Percentiles rank a stretch among this genome's conserved stretches.
Evolutionary conservation across 2,329 filamentous ascomycete genomes (phyloP).

Genomic region (Xylaria sp.): DNA sequence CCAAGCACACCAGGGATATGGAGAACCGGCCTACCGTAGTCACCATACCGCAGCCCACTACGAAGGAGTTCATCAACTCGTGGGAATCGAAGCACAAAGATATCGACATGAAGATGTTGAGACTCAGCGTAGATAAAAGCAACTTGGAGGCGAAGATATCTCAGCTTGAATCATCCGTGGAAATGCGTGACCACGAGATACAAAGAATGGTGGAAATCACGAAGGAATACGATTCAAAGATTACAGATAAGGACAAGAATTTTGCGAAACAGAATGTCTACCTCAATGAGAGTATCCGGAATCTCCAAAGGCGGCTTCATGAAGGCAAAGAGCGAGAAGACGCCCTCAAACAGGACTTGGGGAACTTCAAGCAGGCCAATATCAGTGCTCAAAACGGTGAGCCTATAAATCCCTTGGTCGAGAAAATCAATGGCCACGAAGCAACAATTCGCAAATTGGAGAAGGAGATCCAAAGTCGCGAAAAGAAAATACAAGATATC

Average conservation of each 20-base stretch:
- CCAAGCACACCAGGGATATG: slow-evolving; percentile 56
- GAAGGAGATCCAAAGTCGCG: slow-evolving; percentile 19
- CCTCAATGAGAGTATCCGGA: slow-evolving; percentile 19
- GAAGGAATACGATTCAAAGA: slow-evolving; percentile 35
- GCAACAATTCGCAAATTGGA: slow-evolving; percentile 11
- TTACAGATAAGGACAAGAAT: slow-evolving; percentile 14
- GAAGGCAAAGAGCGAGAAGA: slow-evolving; percentile 22
- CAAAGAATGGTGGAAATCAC: slow-evolving; percentile 33
- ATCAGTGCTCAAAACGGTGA: slow-evolving; percentile 9
- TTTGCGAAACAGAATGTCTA: slow-evolving; percentile 13
- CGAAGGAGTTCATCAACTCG: slow-evolving; percentile 34
- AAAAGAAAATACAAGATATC: slow-evolving; percentile 23
- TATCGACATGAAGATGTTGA: slow-evolving; percentile 25
- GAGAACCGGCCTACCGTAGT: slow-evolving; percentile 57
- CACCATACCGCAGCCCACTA: slow-evolving; percentile 42
- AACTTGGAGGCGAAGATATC: slow-evolving; percentile 24
- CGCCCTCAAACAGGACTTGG: slow-evolving; percentile 26
- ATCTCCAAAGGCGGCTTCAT: slow-evolving; percentile 7
- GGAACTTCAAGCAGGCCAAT: slow-evolving; percentile 36
- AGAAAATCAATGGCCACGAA: slow-evolving; percentile 17
- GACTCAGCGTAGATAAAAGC: slow-evolving; percentile 30
- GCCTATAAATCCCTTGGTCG: slow-evolving; percentile 11
- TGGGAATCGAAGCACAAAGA: slow-evolving; percentile 43
- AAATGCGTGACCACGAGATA: slow-evolving; percentile 34
- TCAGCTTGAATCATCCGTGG: slow-evolving; percentile 29